Evolutionary conservation across 2,329 filamentous ascomycete species (phyloP).

Genomic region (Aquanectria penicillioides): DNA sequence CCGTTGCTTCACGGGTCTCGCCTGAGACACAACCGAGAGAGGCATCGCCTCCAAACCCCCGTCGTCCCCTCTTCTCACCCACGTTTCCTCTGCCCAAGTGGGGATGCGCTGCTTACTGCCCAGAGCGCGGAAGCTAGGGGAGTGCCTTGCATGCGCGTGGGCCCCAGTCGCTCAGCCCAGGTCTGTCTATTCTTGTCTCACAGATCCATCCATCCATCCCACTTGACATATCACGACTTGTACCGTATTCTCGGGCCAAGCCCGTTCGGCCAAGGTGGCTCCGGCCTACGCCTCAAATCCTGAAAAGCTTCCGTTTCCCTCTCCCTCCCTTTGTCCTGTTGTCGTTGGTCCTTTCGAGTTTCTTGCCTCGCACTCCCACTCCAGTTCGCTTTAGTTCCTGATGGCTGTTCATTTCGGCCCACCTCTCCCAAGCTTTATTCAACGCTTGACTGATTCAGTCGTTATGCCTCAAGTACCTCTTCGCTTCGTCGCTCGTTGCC

Average conservation of each 20-base stretch:
- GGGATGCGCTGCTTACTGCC: background rate
- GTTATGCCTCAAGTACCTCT: no score
- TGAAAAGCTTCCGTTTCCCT: slow-evolving; percentile 7
- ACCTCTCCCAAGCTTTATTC: background rate
- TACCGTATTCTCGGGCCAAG: slow-evolving; percentile 10
- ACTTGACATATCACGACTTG: slow-evolving; percentile 12
- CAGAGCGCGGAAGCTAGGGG: slow-evolving; percentile 6
- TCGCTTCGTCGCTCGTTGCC: no score
- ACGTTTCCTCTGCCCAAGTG: slow-evolving; percentile 12
- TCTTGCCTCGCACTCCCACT: background rate
- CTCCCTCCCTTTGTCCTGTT: background rate
- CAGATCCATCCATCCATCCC: background rate
- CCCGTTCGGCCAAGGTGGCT: slow-evolving; percentile 11
- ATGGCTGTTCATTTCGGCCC: background rate
- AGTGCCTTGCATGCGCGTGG: slow-evolving; percentile 21
- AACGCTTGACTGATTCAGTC: background rate
- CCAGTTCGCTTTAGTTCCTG: slow-evolving; percentile 12
- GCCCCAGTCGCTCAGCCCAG: slow-evolving; percentile 14
- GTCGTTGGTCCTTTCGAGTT: slow-evolving; percentile 1
- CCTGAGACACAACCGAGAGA: no score
- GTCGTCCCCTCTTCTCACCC: slow-evolving; percentile 12
- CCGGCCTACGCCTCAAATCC: slow-evolving; percentile 17
- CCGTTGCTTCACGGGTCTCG: background rate
- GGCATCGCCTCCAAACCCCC: background rate
- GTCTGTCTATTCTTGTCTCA: slow-evolving; percentile 21